Evolutionary conservation across 805 yeast species (phyloP), one percentile per base, ranked within the genome.

Genomic region (Schizosaccharomyces lindneri): DNA sequence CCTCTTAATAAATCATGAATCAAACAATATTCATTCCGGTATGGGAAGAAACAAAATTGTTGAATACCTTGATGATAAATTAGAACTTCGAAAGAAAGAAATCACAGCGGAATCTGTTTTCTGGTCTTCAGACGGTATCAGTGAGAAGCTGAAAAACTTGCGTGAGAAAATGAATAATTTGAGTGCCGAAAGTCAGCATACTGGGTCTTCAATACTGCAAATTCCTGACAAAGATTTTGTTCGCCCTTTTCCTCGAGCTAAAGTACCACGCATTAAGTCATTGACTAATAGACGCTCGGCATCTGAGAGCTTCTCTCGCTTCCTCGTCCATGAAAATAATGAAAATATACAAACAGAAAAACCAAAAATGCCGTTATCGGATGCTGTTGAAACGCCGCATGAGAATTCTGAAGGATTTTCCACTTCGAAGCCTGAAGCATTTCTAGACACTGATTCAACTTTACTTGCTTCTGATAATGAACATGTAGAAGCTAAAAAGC

Each of bases 1-100:
- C 68, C 66, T 84, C 46, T 29, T 21, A 19, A 11, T 51, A 5
- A 51, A 29, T 51, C 36, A 21, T 4, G 36, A 51, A 19, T 51
- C 36, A 24, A 19, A 24, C 31, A 32, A 11, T 13, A 13, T 19
- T 17, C n/a, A n/a, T 19, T 24, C 59, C 11, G 59, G 11, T 19
- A 2, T 6, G 7, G 59, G 11, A 19, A 55, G 21, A 19, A n/a
- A 55, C 17, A 11, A n/a, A 27, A 21, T 29, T 11, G 27, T 57
- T 11, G 29, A 9, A 36, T 29, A 41, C 36, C 36, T 41, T 19
- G 21, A n/a, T 15, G 36, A 51, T 46, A 46, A 51, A 29, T 17
- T 51, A 7, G 57, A 51, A 7, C n/a, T 24, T 17, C 31, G 36
- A 29, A 51, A 51, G 15, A 51, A 51, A 48, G 48, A 36, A 9